Evolutionary conservation across 192 early-diverging fungal species (phyloP), one percentile per base, ranked within the genome.

Genomic region (Oehlia diaphana): DNA sequence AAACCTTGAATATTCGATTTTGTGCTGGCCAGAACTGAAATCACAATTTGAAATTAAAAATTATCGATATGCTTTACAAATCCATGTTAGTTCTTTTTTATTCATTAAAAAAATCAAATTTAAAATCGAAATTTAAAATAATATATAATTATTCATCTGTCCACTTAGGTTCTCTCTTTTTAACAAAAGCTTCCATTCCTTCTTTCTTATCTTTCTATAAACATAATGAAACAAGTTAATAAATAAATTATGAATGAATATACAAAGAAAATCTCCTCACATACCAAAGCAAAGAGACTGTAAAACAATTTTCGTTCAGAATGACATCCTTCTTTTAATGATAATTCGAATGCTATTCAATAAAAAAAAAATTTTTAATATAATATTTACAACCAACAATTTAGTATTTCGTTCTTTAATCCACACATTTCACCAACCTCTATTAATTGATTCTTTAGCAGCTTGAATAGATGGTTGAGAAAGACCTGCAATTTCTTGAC

Each of bases 241-340:
- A 62, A 8, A 1, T 14, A 9, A 21, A 2, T 21, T 42, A 44
- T 9, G 21, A 23, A 44, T 16, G 3, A 71, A 33, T 23, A 16
- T 63, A 26, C 12, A 71, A 74, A 79, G 19, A 77, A 64, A 81
- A 71, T 42, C 62, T 68, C 23, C 67, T 19, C 10, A n/a, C 89
- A 81, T 87, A 91, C 90, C 65, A 95, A 95, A 39, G 90, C 94
- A 89, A 99, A 99, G 1, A 92, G 89, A 70, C 89, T 79, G 82
- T 99, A 96, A 92, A 99, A 99, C 65, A 98, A 80, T 65, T 96
- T 91, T 78, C 98, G 94, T 88, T 99, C 98, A 82, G 94, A 94
- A 80, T 91, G 90, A 63, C 96, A 84, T 68, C 98, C 98, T 71
- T 95, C 92, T 65, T 85, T 82, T 58, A 99, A 88, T 21, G 90